Base-by-base conservation (phyloP, 768 basidiomycete species). In the Termitomyces sp. region DNA sequence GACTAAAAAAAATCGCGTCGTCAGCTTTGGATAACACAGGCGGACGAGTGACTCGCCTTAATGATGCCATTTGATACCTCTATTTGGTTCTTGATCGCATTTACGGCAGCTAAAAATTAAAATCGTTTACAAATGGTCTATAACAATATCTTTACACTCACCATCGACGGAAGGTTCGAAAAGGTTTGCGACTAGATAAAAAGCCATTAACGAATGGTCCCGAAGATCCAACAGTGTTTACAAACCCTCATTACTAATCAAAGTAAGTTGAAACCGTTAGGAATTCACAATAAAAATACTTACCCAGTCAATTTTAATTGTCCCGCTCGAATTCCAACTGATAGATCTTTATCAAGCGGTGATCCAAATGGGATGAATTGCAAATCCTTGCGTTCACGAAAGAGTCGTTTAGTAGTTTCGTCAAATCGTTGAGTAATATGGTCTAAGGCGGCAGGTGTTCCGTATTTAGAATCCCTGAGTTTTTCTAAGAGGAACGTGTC, bases 401-500 rank as follows among this genome's bases (percentile, higher is more conserved):
- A 92, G 0, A 91, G 72, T 32, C 89, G 82, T 68, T 92, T 92
- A 4, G 89, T 92, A 0, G 89, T 90, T 70, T 92, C 89, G 58
- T 92, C 89, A 69, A 92, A 92, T 16, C 84, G 81, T 63, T 85
- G 84, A 5, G 89, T 87, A 66, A 92, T 89, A 64, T 92, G 89
- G 55, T 91, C 89, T 8, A 92, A 75, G 4, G 87, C 77, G 67
- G 88, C 89, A 2, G 81, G 69, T 2, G 83, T 82, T 50, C 89
- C 88, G 62, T 91, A 92, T 73, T 80, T 87, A 20, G 89, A 91
- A 63, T 75, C 77, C 65, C 79, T 84, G 59, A 92, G 82, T 71
- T 91, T 91, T 59, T 84, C 89, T 91, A 68, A 28, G 9, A 43
- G 30, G 32, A 35, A 40, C 40, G 7, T 32, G 30, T 55, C 16